Evolutionary conservation across 108 stramenopile genomes (phyloP).

Genomic region (Aurantiochytrium sp.): DNA sequence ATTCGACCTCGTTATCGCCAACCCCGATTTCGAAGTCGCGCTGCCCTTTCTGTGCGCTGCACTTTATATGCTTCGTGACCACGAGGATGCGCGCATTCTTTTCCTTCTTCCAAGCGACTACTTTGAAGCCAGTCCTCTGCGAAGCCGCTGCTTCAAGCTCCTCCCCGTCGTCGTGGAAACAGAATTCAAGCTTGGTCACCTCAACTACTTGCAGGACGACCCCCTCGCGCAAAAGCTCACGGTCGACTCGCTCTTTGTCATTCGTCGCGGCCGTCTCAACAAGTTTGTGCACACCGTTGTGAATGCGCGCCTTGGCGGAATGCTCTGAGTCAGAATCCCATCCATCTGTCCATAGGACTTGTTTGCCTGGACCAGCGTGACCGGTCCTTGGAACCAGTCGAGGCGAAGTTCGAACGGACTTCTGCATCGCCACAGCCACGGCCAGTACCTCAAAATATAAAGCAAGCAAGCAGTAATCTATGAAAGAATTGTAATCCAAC

Average conservation of each 20-base stretch:
- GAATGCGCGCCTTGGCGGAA: background rate
- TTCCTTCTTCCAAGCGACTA: slow-evolving; percentile 6
- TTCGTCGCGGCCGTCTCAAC: background rate
- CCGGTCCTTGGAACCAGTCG: too few relatives aligned
- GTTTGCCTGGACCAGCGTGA: too few relatives aligned
- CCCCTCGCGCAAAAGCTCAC: background rate
- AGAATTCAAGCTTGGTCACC: background rate
- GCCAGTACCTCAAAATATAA: too few relatives aligned
- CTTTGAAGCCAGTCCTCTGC: background rate
- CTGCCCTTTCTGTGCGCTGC: background rate
- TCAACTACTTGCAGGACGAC: background rate
- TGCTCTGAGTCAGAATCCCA: background rate
- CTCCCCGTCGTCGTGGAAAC: background rate
- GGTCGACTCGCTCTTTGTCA: background rate
- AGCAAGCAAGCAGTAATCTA: too few relatives aligned
- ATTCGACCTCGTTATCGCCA: background rate
- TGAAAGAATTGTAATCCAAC: too few relatives aligned
- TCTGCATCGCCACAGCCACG: too few relatives aligned
- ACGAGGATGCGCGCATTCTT: background rate
- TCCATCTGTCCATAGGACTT: too few relatives aligned
- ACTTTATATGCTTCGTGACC: background rate
- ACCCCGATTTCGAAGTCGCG: background rate
- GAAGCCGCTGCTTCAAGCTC: background rate
- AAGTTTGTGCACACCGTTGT: slow-evolving; percentile 5
- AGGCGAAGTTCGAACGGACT: too few relatives aligned